Percentiles rank a stretch among this genome's conserved stretches.
Evolutionary conservation across 495 filamentous ascomycete species (phyloP).

Genomic region (Melanomma pulvis-pyrius): DNA sequence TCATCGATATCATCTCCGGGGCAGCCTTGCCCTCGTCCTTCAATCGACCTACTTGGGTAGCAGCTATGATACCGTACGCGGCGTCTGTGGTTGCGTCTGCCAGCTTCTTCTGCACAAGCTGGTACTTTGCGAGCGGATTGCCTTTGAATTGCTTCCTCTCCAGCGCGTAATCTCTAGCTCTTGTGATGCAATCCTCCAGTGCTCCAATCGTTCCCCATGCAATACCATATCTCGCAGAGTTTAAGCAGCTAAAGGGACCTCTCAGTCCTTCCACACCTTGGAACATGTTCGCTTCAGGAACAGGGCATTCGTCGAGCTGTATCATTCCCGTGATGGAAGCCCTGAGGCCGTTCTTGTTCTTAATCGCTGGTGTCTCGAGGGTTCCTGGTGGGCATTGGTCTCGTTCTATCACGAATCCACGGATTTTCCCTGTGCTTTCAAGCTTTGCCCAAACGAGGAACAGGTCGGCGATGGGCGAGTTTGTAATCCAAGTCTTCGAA

Average conservation of each 20-base stretch:
- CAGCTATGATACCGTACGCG: slow-evolving; percentile 82
- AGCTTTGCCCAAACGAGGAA: slow-evolving; percentile 94
- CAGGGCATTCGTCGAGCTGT: slow-evolving; percentile 85
- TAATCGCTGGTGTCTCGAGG: slow-evolving; percentile 87
- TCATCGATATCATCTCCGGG: slow-evolving; percentile 98
- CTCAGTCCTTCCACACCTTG: slow-evolving; percentile 83
- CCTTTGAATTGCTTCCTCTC: slow-evolving; percentile 96
- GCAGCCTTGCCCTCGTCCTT: slow-evolving; percentile 87
- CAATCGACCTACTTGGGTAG: slow-evolving; percentile 85
- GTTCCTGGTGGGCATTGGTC: slow-evolving; percentile 80
- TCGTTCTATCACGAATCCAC: slow-evolving; percentile 89
- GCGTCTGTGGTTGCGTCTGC: slow-evolving; percentile 90
- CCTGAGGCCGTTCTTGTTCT: slow-evolving; percentile 91
- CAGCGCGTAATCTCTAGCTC: slow-evolving; percentile 82
- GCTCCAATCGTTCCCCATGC: slow-evolving; percentile 92
- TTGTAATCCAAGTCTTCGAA: slow-evolving; percentile 98
- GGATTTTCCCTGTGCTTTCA: slow-evolving; percentile 86
- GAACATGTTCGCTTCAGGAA: slow-evolving; percentile 91
- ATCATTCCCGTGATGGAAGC: slow-evolving; percentile 98
- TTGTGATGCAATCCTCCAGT: slow-evolving; percentile 81
- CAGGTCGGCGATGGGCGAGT: slow-evolving; percentile 91
- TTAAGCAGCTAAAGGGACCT: slow-evolving; percentile 92
- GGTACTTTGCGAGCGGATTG: slow-evolving; percentile 94
- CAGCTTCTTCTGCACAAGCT: slow-evolving; percentile 98
- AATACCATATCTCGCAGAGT: slow-evolving; percentile 90